Base-by-base conservation (phyloP, 768 basidiomycete species). In the Russula abietina region DNA sequence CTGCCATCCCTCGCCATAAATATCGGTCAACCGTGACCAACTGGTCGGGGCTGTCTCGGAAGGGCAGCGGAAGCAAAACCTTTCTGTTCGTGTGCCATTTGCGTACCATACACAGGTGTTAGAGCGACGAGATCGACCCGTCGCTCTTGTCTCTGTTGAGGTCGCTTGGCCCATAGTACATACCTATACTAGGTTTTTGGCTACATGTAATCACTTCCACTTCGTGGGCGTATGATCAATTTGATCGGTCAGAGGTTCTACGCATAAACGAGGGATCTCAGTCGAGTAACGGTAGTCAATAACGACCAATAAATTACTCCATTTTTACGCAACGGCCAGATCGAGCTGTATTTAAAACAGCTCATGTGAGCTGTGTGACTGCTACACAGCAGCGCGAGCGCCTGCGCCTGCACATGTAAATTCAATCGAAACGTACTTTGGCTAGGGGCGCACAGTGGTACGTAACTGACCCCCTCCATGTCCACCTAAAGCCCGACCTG, bases 21-120 rank as follows among this genome's bases (percentile, higher is more conserved):
- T 36, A 36, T 36, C 36, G 36, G 36, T 12, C 36, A 36, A 10
- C 9, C 12, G 11, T 58, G n/a, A n/a, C n/a, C n/a, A n/a, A n/a
- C n/a, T n/a, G n/a, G n/a, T n/a, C 48, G 57, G 57, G 36, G 7
- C 11, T 17, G 33, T 49, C 55, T 57, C 55, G 57, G 48, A 39
- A 16, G 17, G 49, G 46, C 38, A 26, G 33, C 57, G 33, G 57
- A 39, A 22, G 30, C 43, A 33, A 45, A 43, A 30, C 28, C 5
- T 30, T 30, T 30, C 28, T 2, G 5, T 30, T 30, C 28, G 28
- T 2, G 5, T 30, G 3, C 28, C 28, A 30, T 30, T 30, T 5
- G 28, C 2, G 5, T 30, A 2, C 28, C 28, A 30, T 30, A 30
- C 28, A 5, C 28, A 30, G 28, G 3, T 2, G 28, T 2, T 30